phyloP scores from a whole-genome alignment of 805 yeast genomes.

The Yamadazyma laniorum region DNA sequence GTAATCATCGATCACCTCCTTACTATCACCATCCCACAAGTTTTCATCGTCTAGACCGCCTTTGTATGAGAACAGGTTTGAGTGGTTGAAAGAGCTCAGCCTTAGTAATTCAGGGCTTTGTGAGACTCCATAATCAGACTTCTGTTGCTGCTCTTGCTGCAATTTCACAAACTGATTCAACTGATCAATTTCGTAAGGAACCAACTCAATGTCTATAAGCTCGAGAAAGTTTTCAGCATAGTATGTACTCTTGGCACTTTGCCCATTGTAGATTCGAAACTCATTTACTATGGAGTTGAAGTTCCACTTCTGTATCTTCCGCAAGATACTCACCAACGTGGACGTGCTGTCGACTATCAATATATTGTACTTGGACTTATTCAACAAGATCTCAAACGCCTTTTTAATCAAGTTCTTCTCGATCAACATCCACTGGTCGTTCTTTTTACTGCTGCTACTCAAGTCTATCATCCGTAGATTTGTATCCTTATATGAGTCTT shows the following conservation, averaged over 20 bases:
- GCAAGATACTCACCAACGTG: slow-evolving; percentile 73
- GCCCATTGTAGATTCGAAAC: slow-evolving; percentile 64
- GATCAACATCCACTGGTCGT: slow-evolving; percentile 74
- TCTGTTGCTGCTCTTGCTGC: slow-evolving; percentile 13
- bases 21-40: slow-evolving; percentile 20
- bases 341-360: slow-evolving; percentile 78
- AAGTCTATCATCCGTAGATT: slow-evolving; percentile 18
- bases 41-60: slow-evolving; percentile 18
- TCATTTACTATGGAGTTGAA: slow-evolving; percentile 82
- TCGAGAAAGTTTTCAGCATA: slow-evolving; percentile 82
- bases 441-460: slow-evolving; percentile 24
- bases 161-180: slow-evolving; percentile 20
- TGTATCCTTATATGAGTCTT: slow-evolving; percentile 4
- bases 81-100: slow-evolving; percentile 7
- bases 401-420: slow-evolving; percentile 62
- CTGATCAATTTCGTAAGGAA: slow-evolving; percentile 40
- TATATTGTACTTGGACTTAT: slow-evolving; percentile 62
- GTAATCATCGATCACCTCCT: slow-evolving; percentile 34
- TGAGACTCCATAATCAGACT: slow-evolving; percentile 1
- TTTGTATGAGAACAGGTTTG: slow-evolving; percentile 5
- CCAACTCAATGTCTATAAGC: slow-evolving; percentile 55
- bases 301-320: slow-evolving; percentile 87
- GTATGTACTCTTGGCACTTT: slow-evolving; percentile 57
- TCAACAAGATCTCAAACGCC: slow-evolving; percentile 64
- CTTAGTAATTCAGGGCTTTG: slow-evolving; percentile 12